Evolutionary conservation across 2,329 filamentous ascomycete species (phyloP).

Genomic region (Epichloe amarillans): DNA sequence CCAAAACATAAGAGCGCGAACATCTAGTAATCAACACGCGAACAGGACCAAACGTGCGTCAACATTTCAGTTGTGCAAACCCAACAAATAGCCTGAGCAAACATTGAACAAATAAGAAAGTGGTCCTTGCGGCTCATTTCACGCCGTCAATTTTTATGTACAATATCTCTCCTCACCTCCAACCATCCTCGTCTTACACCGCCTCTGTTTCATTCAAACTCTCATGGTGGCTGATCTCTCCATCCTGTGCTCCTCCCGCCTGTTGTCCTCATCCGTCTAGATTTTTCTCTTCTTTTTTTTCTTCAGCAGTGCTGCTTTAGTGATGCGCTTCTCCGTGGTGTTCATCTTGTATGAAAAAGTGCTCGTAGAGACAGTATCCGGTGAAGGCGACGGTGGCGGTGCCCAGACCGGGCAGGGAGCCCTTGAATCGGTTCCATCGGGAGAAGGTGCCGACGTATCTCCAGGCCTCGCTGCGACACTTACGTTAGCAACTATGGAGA

Average conservation of each 20-base stretch:
- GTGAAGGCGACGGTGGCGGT: constrained; percentile 87
- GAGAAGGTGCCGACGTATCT: constrained; percentile 82
- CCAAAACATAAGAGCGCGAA: background rate
- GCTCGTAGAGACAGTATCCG: constrained; percentile 79
- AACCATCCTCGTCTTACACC: background rate
- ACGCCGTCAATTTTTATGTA: constrained; percentile 1
- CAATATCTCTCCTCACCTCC: background rate
- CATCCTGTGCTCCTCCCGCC: background rate
- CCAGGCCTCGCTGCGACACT: constrained; percentile 69
- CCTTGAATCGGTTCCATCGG: constrained; percentile 78
- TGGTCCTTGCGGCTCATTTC: background rate
- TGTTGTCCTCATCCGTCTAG: too few species aligned
- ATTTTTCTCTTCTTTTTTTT: too few species aligned
- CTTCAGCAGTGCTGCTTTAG: background rate
- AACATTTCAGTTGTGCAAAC: background rate
- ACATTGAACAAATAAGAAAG: background rate
- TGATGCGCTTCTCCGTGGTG: constrained; percentile 40
- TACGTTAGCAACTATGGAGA: constrained; percentile 4
- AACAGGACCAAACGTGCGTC: background rate
- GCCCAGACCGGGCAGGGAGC: constrained; percentile 77
- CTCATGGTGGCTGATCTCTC: background rate
- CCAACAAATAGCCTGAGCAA: background rate
- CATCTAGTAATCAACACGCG: background rate
- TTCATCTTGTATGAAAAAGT: constrained; percentile 68
- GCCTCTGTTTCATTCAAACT: background rate